Conservation (phyloP, 805 yeast species). For the Metahyphopichia silvanorum region DNA sequence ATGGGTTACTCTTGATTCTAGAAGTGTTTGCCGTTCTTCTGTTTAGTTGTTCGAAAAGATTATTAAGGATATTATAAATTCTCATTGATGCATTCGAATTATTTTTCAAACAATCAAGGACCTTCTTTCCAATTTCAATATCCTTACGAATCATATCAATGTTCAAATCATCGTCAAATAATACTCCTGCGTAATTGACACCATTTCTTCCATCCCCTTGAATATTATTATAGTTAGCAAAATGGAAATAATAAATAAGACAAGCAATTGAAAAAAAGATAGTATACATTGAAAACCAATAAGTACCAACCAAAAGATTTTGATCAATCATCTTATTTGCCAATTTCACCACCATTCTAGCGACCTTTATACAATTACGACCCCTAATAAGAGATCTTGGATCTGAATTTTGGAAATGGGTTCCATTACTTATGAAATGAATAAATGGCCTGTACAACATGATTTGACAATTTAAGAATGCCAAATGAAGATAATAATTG, state of each 20-base stretch:
- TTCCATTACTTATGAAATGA: constrained; percentile 68
- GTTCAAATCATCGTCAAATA: constrained; percentile 43
- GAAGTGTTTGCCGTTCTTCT: constrained; percentile 58
- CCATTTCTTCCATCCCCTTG: constrained; percentile 18
- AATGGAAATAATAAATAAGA: constrained; percentile 73
- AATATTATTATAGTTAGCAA: constrained; percentile 33
- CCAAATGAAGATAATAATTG: constrained; percentile 66
- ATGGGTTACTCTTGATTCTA: constrained; percentile 7
- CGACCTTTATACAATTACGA: constrained; percentile 78
- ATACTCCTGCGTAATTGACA: constrained; percentile 41
- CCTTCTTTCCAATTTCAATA: constrained; percentile 78
- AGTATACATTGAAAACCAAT: constrained; percentile 89
- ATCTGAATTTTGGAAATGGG: constrained; percentile 34
- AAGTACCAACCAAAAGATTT: constrained; percentile 73
- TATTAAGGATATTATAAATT: constrained; percentile 75
- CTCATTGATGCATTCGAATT: constrained; percentile 75
- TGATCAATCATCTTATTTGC: constrained; percentile 78
- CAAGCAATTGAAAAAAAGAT: constrained; percentile 88
- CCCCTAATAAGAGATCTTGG: constrained; percentile 70
- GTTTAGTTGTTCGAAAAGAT: constrained; percentile 76
- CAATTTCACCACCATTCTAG: constrained; percentile 74
- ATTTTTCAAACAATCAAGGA: constrained; percentile 66
- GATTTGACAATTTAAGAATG: constrained; percentile 74
- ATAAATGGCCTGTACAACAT: constrained; percentile 85
- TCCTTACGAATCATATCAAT: constrained; percentile 65